phyloP scores from a whole-genome alignment of 2,329 filamentous ascomycete genomes.

The Scedosporium boydii region DNA sequence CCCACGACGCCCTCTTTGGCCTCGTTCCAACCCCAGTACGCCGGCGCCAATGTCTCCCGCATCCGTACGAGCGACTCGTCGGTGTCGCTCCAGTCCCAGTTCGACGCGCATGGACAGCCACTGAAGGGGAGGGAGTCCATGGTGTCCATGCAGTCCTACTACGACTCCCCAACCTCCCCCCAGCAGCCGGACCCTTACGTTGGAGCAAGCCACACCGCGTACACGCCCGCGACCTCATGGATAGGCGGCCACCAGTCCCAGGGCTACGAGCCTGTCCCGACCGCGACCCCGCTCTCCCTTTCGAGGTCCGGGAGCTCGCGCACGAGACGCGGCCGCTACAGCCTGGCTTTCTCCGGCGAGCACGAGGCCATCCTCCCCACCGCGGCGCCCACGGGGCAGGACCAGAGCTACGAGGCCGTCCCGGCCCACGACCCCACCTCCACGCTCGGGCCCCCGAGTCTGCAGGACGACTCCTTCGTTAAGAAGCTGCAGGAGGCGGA shows the following conservation, averaged over 20 bases:
- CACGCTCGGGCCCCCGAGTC: constrained; percentile 32
- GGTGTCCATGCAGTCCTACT: constrained; percentile 26
- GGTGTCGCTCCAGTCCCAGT: constrained; percentile 1
- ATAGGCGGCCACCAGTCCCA: not conserved
- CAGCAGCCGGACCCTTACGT: constrained; percentile 1
- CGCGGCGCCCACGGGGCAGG: constrained; percentile 29
- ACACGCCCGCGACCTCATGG: not conserved
- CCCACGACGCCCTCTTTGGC: no score
- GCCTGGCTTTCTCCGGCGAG: not conserved
- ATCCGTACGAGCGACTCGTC: not conserved
- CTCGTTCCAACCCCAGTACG: no score
- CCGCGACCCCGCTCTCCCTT: constrained; percentile 7
- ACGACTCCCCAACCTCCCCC: constrained; percentile 11
- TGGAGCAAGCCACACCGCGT: not conserved
- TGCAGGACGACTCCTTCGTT: constrained; percentile 34
- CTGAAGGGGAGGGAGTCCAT: constrained; percentile 25
- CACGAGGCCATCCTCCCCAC: constrained; percentile 22
- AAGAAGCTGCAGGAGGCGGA: constrained; percentile 40
- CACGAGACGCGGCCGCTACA: constrained; percentile 11
- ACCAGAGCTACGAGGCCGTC: constrained; percentile 21
- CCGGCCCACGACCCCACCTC: constrained; percentile 33
- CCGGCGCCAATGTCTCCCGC: not conserved
- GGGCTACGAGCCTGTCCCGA: not conserved
- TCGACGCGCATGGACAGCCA: not conserved
- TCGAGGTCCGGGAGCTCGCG: constrained; percentile 16